These are phyloP conservation scores for Colletotrichum chlorophyti DNA, from an alignment of 2,329 filamentous ascomycete genomes.

Conservation along the genomic window DNA sequence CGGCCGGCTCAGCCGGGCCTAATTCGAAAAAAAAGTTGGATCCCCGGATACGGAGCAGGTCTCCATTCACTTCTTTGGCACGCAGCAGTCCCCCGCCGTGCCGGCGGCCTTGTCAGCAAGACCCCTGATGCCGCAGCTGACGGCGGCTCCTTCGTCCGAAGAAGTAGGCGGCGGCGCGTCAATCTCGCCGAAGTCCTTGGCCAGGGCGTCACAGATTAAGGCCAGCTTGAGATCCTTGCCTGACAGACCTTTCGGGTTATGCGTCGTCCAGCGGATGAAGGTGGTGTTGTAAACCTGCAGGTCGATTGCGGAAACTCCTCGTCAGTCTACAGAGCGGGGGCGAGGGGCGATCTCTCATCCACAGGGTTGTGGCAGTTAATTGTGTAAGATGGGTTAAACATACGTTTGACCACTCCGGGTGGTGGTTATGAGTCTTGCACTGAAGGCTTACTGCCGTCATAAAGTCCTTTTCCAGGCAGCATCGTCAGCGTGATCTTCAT, in stretches of 20 bases:
- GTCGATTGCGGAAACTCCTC: background rate
- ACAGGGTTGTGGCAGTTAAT: background rate
- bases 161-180: constrained; percentile 32
- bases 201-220: constrained; percentile 65
- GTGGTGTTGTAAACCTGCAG: constrained; percentile 72
- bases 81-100: constrained; percentile 61
- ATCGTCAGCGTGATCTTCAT: background rate
- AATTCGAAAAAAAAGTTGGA: background rate
- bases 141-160: constrained; percentile 32
- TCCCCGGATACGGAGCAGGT: too few species aligned
- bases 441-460: constrained; percentile 76
- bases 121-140: constrained; percentile 45
- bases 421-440: constrained; percentile 73
- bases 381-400: constrained; percentile 30
- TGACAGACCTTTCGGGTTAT: constrained; percentile 70
- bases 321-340: background rate
- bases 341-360: background rate
- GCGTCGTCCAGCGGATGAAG: constrained; percentile 77
- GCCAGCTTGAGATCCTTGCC: constrained; percentile 69
- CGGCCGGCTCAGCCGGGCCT: too few species aligned
- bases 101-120: constrained; percentile 54
- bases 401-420: constrained; percentile 81
- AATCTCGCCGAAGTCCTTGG: constrained; percentile 62
- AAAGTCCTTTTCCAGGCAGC: constrained; percentile 63
- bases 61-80: constrained; percentile 46